Percentiles rank a stretch among this genome's conserved stretches.
These are phyloP conservation scores for Cronartium quercuum DNA, from an alignment of 1,284 basidiomycete genomes.

Conservation along the genomic window DNA sequence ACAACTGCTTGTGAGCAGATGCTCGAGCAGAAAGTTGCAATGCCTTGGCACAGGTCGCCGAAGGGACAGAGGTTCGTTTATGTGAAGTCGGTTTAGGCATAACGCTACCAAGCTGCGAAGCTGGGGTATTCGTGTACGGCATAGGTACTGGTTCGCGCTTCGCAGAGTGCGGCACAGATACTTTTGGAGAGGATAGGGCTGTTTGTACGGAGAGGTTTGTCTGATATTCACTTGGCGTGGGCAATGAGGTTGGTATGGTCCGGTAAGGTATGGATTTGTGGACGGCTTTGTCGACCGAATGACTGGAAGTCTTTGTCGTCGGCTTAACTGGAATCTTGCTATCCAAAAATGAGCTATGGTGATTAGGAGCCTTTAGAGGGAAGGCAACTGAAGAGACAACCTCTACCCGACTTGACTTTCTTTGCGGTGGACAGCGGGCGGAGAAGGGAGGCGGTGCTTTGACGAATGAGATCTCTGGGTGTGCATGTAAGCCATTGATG, in stretches of 20 bases:
- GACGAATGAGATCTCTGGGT: background rate
- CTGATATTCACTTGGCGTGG: background rate
- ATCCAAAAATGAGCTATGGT: background rate
- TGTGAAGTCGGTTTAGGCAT: background rate
- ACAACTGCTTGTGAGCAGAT: background rate
- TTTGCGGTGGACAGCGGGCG: background rate
- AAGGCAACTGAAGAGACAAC: background rate
- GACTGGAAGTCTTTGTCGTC: background rate
- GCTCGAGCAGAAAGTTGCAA: background rate
- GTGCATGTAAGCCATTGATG: conserved; percentile 14
- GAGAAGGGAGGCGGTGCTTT: background rate
- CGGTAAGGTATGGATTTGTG: background rate
- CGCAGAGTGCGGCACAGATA: background rate
- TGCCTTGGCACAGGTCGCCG: background rate
- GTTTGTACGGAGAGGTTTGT: background rate
- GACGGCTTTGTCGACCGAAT: background rate
- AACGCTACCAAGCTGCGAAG: background rate
- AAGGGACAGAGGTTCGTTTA: background rate
- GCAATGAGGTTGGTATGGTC: background rate
- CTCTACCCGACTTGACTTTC: background rate
- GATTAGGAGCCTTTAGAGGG: background rate
- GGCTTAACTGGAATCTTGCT: background rate
- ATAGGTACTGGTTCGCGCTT: background rate
- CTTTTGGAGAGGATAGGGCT: background rate
- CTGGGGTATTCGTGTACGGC: background rate